Conservation (phyloP, 305 asterid species). For the Fraxinus greggii region DNA sequence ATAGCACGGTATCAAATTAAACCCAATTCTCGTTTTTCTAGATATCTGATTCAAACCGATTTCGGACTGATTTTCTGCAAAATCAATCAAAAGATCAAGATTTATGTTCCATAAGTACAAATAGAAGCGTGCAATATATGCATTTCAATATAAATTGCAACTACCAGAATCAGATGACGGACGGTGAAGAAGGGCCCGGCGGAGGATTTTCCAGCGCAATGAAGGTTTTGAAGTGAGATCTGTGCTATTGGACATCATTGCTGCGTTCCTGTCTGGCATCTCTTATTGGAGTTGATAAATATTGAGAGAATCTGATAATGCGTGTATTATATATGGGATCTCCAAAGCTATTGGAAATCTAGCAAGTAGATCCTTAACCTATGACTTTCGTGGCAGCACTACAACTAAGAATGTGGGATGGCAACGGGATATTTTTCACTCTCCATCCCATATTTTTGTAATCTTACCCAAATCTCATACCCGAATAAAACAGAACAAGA, state of each 20-base stretch:
- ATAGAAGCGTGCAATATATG: not conserved
- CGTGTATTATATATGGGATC: not conserved
- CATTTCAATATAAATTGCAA: not conserved
- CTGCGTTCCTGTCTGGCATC: not conserved
- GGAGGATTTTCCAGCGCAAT: conserved; percentile 76
- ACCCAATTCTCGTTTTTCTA: conserved; percentile 62
- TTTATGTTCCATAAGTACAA: not conserved
- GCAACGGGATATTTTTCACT: too few relatives aligned
- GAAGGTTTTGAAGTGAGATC: conserved; percentile 39
- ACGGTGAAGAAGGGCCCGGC: conserved; percentile 62
- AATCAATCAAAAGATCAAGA: conserved; percentile 23
- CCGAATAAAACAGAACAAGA: too few relatives aligned
- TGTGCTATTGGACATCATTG: conserved; percentile 30
- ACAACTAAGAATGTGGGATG: too few relatives aligned
- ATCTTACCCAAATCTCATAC: too few relatives aligned
- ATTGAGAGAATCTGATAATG: not conserved
- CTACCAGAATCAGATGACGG: conserved; percentile 41
- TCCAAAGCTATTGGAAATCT: not conserved
- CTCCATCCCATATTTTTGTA: too few relatives aligned
- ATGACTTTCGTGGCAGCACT: too few relatives aligned
- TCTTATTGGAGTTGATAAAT: not conserved
- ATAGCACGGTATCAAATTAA: conserved; percentile 63
- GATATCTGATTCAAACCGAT: conserved; percentile 51
- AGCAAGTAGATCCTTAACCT: not conserved
- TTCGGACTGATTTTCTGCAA: conserved; percentile 47